Percentiles rank a stretch among this genome's conserved stretches.
Evolutionary conservation across 345 rosid genomes (phyloP).

Genomic region (Carallia brachiata): DNA sequence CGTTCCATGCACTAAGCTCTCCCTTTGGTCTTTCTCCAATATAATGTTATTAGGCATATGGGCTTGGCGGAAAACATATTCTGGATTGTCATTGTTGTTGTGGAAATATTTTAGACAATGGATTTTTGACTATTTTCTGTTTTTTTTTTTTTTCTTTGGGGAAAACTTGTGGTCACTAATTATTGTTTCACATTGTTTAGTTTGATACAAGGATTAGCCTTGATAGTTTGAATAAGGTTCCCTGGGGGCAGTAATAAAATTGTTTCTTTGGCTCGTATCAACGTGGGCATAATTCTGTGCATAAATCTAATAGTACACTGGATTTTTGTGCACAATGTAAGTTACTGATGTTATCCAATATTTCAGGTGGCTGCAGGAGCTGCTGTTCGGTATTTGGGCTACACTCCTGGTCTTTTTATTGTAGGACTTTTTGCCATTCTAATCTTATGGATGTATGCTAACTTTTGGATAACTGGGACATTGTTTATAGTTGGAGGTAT

Average conservation of each 20-base stretch:
- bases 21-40: not conserved
- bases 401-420: conserved; percentile 94
- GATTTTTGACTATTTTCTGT: not conserved
- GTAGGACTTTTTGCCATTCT: conserved; percentile 82
- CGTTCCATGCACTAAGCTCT: too few relatives aligned
- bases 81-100: not conserved
- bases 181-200: not conserved
- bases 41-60: not conserved
- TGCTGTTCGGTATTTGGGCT: conserved; percentile 76
- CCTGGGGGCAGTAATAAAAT: too few relatives aligned
- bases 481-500: conserved; percentile 95
- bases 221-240: not conserved
- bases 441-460: conserved; percentile 95
- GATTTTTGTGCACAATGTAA: not conserved
- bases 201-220: not conserved
- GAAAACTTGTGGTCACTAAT: too few relatives aligned
- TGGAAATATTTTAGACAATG: not conserved
- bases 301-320: not conserved
- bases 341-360: conserved; percentile 8
- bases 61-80: not conserved
- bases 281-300: not conserved
- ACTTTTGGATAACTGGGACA: conserved; percentile 95
- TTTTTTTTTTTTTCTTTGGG: too few relatives aligned
- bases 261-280: not conserved
- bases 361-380: conserved; percentile 91